Base-by-base conservation (phyloP, 2,329 filamentous ascomycete species). In the Cladosporium velox region DNA sequence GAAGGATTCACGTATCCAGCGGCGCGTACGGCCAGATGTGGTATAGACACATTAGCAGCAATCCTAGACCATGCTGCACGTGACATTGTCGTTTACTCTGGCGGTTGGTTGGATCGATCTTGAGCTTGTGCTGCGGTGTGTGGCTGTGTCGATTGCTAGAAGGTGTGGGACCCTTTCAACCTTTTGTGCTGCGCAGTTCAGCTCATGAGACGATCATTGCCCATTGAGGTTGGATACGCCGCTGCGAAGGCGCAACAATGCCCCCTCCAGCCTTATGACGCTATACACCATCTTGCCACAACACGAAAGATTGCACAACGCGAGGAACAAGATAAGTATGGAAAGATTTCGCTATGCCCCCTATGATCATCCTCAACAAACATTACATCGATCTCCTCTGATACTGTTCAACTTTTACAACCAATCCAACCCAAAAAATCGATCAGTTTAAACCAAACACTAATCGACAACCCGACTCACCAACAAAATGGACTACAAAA, bases 61-160 rank as follows among this genome's bases (percentile, higher is more conserved):
- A 21, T 2, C 18, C 51, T 54, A 15, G 28, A 4, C 6, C 11
- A 7, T 14, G 28, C 10, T 12, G 28, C 51, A 30, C 41, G 41
- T 47, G 41, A 21, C 21, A 6, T n/a, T 44, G 15, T 44, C 38
- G 38, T 8, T 15, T 10, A 21, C 18, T n/a, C 7, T 41, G 15
- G 15, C 14, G 18, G 35, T 18, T 47, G 41, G 8, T 47, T 30
- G 26, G 14, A 8, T 34, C 52, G 52, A 55, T 55, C 52, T 11
- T 10, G 28, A 55, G 28, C 4, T 30, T 5, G 52, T 32, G 52
- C 24, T 11, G 52, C 28, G 52, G 34, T 34, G 15, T 24, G 55
- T 35, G 55, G 55, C 55, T 58, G 55, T 58, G 54, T 58, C 54
- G 54, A 38, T 58, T 58, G 30, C 30, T n/a, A n/a, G 10, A 32